Percentiles rank a stretch among this genome's conserved stretches.
Conservation (phyloP, 2,329 filamentous ascomycete genomes). For the Hypoxylon sp. region DNA sequence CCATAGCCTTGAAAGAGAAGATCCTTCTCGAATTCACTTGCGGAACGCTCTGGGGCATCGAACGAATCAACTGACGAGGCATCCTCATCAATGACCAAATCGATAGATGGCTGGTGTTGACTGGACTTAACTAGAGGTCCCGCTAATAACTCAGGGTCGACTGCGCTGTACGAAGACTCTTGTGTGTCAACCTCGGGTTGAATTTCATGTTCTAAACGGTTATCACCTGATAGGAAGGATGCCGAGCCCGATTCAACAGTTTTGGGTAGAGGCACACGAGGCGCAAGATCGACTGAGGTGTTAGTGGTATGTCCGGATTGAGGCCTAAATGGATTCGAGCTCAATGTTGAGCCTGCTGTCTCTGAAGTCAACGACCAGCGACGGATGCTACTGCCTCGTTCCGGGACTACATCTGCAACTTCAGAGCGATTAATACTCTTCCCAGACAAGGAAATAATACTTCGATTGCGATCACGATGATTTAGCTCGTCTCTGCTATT, state of each 20-base stretch:
- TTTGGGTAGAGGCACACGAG: slow-evolving; percentile 42
- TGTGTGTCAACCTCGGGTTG: slow-evolving; percentile 15
- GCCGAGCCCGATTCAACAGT: slow-evolving; percentile 34
- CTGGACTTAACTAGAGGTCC: slow-evolving; percentile 17
- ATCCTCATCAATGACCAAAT: slow-evolving; percentile 48
- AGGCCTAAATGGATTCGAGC: slow-evolving; percentile 60
- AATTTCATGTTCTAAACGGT: slow-evolving; percentile 27
- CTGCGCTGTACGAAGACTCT: slow-evolving; percentile 16
- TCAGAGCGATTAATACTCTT: slow-evolving; percentile 54
- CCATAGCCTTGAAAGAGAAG: slow-evolving; percentile 51
- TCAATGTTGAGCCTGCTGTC: slow-evolving; percentile 59
- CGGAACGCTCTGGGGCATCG: slow-evolving; percentile 37
- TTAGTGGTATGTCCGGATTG: slow-evolving; percentile 62
- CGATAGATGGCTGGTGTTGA: slow-evolving; percentile 25
- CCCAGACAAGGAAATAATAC: slow-evolving; percentile 46
- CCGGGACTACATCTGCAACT: slow-evolving; percentile 57
- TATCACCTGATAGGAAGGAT: slow-evolving; percentile 19
- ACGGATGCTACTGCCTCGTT: slow-evolving; percentile 57
- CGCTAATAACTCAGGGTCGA: slow-evolving; percentile 23
- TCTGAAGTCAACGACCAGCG: slow-evolving; percentile 62
- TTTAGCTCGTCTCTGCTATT: slow-evolving; percentile 32
- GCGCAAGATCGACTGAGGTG: slow-evolving; percentile 61
- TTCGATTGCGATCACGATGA: slow-evolving; percentile 47
- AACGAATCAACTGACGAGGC: slow-evolving; percentile 47
- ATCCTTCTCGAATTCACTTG: slow-evolving; percentile 50